These are phyloP conservation scores for Narthecium ossifragum DNA, from an alignment of 106 monocot species.

Conservation along the genomic window DNA sequence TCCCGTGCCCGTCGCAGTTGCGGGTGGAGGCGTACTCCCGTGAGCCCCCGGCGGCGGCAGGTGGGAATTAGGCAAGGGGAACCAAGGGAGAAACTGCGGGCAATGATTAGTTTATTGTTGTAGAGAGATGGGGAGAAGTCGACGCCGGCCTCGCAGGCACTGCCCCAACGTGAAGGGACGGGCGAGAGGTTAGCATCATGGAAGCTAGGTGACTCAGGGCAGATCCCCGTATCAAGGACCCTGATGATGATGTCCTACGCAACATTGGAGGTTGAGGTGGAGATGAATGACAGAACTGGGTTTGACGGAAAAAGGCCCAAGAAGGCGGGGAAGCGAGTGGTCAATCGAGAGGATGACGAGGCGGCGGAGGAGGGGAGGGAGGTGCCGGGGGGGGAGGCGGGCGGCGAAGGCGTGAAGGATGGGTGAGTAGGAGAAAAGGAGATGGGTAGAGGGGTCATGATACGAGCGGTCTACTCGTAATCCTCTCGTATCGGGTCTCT, in stretches of 20 bases:
- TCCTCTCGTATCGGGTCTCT: too few relatives aligned
- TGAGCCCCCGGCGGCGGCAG: background rate
- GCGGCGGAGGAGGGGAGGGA: constrained; percentile 24
- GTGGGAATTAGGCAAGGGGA: constrained; percentile 16
- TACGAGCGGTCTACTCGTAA: too few relatives aligned
- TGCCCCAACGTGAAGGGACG: constrained; percentile 25
- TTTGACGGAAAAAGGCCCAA: constrained; percentile 15
- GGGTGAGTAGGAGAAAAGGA: constrained; percentile 36
- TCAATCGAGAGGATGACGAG: constrained; percentile 24
- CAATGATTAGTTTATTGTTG: constrained; percentile 34
- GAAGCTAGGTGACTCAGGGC: constrained; percentile 37
- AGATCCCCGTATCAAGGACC: constrained; percentile 36
- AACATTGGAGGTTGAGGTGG: constrained; percentile 21
- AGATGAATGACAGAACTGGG: too few relatives aligned
- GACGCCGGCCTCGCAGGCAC: constrained; percentile 36
- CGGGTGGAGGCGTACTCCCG: constrained; percentile 24
- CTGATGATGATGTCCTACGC: constrained; percentile 25
- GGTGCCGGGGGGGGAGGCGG: constrained; percentile 16
- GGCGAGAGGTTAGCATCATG: constrained; percentile 16
- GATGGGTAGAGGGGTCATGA: constrained; percentile 12
- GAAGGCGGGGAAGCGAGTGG: constrained; percentile 35
- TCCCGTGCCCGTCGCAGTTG: constrained; percentile 37
- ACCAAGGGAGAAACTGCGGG: constrained; percentile 38
- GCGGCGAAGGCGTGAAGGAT: constrained; percentile 31
- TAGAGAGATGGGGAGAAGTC: constrained; percentile 34